Evolutionary conservation across 495 filamentous ascomycete genomes (phyloP).

Genomic region (Penicillium nucicola): DNA sequence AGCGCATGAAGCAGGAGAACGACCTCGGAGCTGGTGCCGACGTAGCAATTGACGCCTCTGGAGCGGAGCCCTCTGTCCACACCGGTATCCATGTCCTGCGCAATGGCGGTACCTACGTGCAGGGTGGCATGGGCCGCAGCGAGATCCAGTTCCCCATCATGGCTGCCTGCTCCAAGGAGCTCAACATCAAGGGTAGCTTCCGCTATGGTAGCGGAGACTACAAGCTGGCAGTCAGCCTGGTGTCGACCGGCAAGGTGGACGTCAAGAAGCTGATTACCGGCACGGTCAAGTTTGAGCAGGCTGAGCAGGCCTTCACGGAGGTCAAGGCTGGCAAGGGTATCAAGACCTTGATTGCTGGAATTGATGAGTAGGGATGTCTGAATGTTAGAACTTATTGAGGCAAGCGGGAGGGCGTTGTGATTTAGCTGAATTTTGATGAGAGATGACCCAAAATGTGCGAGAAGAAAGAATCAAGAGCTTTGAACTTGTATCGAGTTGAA

Average conservation of each 20-base stretch:
- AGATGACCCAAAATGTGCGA: slow-evolving; percentile 3
- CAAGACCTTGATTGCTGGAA: slow-evolving; percentile 45
- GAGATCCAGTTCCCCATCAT: slow-evolving; percentile 57
- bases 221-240: slow-evolving; percentile 50
- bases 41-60: slow-evolving; percentile 56
- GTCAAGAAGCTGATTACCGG: slow-evolving; percentile 51
- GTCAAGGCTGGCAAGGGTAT: slow-evolving; percentile 48
- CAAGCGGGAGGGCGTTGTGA: slow-evolving; percentile 5
- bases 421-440: background rate
- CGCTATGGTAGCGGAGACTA: slow-evolving; percentile 55
- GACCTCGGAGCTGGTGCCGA: slow-evolving; percentile 49
- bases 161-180: slow-evolving; percentile 51
- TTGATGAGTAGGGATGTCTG: slow-evolving; percentile 21
- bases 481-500: background rate
- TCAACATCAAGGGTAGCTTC: slow-evolving; percentile 52
- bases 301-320: slow-evolving; percentile 48
- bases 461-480: background rate
- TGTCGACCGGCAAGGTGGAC: slow-evolving; percentile 49
- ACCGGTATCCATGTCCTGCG: slow-evolving; percentile 51
- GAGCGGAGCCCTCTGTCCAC: slow-evolving; percentile 51
- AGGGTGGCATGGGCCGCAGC: slow-evolving; percentile 58
- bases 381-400: background rate
- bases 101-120: slow-evolving; percentile 56
- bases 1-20: slow-evolving; percentile 40
- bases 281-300: slow-evolving; percentile 51